A percentile compares a stretch with the other conserved stretches of the same genome.
Evolutionary conservation across 2,329 filamentous ascomycete species (phyloP).

Genomic region (Lecanicillium sp.): DNA sequence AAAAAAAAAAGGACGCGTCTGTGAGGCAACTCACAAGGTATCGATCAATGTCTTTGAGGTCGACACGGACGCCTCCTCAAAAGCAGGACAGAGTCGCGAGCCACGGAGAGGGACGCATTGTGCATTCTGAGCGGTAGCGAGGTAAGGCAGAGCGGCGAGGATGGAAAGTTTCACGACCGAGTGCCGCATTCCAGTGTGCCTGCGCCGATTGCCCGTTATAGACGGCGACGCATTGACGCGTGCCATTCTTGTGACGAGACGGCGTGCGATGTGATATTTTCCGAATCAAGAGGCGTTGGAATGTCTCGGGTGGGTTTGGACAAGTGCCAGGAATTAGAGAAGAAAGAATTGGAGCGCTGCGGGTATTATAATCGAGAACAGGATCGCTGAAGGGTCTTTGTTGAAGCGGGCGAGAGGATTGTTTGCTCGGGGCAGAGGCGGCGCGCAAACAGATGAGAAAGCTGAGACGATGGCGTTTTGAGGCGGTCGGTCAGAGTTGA

Average conservation of each 20-base stretch:
- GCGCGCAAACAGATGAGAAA: too few relatives aligned
- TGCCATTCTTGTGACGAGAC: slow-evolving; percentile 3
- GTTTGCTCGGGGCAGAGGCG: too few relatives aligned
- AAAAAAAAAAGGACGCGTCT: too few relatives aligned
- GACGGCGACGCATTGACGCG: slow-evolving; percentile 5
- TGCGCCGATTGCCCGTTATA: slow-evolving; percentile 13
- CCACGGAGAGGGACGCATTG: slow-evolving; percentile 61
- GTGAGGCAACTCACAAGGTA: slow-evolving; percentile 58
- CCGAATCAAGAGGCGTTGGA: not conserved
- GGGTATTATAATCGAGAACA: too few relatives aligned
- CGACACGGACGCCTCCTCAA: slow-evolving; percentile 65
- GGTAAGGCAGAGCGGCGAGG: slow-evolving; percentile 22
- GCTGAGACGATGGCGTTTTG: too few relatives aligned
- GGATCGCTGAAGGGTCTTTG: too few relatives aligned
- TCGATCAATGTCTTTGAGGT: slow-evolving; percentile 51
- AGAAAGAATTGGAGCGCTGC: too few relatives aligned
- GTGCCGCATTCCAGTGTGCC: slow-evolving; percentile 16
- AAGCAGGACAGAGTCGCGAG: slow-evolving; percentile 67
- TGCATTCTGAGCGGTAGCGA: slow-evolving; percentile 31
- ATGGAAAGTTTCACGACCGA: slow-evolving; percentile 19
- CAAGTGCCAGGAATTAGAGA: too few relatives aligned
- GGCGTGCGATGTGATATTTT: not conserved
- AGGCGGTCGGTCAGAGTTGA: too few relatives aligned
- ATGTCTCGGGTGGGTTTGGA: not conserved
- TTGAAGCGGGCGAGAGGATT: too few relatives aligned